These are phyloP conservation scores for Pseudodiploospora longispora DNA, from an alignment of 2,329 filamentous ascomycete genomes.

Conservation along the genomic window DNA sequence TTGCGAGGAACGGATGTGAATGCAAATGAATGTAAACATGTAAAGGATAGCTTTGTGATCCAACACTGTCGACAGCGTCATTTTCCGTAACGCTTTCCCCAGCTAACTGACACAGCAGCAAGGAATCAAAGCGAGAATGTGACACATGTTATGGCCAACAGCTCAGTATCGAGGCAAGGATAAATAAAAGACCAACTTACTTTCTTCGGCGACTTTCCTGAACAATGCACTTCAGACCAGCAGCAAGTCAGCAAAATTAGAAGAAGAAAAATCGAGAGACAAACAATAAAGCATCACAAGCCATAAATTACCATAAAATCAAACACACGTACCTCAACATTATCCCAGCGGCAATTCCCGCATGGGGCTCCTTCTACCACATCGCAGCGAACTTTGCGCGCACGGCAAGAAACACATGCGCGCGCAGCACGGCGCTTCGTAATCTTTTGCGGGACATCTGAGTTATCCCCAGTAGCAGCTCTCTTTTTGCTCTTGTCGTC, in stretches of 20 bases:
- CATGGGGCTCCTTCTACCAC: constrained; percentile 83
- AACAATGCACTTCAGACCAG: constrained; percentile 47
- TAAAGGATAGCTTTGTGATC: no score
- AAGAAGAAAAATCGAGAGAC: not conserved
- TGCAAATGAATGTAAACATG: no score
- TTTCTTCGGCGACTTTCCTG: constrained; percentile 80
- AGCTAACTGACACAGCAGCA: no score
- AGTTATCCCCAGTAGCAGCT: constrained; percentile 20
- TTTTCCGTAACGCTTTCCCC: no score
- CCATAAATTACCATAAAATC: no score
- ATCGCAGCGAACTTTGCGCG: constrained; percentile 88
- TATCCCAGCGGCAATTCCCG: constrained; percentile 77
- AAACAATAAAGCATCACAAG: no score
- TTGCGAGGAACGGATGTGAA: no score
- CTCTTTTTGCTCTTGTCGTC: constrained; percentile 25
- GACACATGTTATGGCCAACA: no score
- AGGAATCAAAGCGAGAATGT: no score
- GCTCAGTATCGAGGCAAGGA: no score
- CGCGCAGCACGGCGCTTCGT: constrained; percentile 82
- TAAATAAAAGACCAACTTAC: constrained; percentile 41
- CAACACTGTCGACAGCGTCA: no score
- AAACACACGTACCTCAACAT: constrained; percentile 47
- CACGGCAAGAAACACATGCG: constrained; percentile 81
- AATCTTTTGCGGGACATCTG: constrained; percentile 35
- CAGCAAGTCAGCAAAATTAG: constrained; percentile 1